Evolutionary conservation across 2,329 filamentous ascomycete genomes (phyloP).

Genomic region (Elsinoe perseae): DNA sequence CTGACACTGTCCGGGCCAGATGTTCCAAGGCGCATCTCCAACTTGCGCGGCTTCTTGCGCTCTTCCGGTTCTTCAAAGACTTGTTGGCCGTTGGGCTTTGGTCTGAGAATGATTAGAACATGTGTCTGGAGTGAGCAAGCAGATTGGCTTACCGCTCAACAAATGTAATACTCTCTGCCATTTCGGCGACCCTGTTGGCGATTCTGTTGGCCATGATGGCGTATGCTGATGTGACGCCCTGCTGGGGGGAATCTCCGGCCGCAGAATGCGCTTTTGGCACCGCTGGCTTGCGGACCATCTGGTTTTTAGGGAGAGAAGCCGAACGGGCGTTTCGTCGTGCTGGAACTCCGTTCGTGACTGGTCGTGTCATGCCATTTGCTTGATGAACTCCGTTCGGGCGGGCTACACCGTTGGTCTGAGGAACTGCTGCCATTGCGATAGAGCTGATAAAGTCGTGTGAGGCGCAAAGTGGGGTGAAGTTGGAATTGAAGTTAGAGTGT

Average conservation of each 20-base stretch:
- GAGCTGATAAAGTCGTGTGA: neutral
- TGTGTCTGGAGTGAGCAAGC: neutral
- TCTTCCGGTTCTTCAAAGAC: slow-evolving; percentile 24
- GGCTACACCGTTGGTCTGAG: slow-evolving; percentile 15
- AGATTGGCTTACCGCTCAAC: slow-evolving; percentile 35
- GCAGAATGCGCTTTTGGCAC: slow-evolving; percentile 29
- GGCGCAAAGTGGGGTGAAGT: neutral
- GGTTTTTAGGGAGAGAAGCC: slow-evolving; percentile 19
- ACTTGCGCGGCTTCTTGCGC: slow-evolving; percentile 41
- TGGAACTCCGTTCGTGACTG: slow-evolving; percentile 18
- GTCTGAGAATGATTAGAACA: slow-evolving; percentile 19
- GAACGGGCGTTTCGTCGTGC: slow-evolving; percentile 20
- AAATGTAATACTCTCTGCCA: slow-evolving; percentile 47
- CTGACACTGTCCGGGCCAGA: slow-evolving; percentile 33
- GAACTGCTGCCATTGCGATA: slow-evolving; percentile 10
- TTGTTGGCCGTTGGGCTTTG: slow-evolving; percentile 22
- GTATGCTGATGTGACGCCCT: slow-evolving; percentile 37
- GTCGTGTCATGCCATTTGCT: slow-evolving; percentile 13
- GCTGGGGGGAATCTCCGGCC: slow-evolving; percentile 24
- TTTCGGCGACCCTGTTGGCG: slow-evolving; percentile 45
- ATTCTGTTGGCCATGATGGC: slow-evolving; percentile 45
- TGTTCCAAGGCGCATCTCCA: slow-evolving; percentile 42
- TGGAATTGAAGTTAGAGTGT: neutral
- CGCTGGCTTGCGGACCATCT: slow-evolving; percentile 16
- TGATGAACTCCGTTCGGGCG: slow-evolving; percentile 9